A percentile compares a stretch with the other conserved stretches of the same genome.
Conservation (phyloP, 2,329 filamentous ascomycete genomes). For the Sporothrix brunneoviolacea region DNA sequence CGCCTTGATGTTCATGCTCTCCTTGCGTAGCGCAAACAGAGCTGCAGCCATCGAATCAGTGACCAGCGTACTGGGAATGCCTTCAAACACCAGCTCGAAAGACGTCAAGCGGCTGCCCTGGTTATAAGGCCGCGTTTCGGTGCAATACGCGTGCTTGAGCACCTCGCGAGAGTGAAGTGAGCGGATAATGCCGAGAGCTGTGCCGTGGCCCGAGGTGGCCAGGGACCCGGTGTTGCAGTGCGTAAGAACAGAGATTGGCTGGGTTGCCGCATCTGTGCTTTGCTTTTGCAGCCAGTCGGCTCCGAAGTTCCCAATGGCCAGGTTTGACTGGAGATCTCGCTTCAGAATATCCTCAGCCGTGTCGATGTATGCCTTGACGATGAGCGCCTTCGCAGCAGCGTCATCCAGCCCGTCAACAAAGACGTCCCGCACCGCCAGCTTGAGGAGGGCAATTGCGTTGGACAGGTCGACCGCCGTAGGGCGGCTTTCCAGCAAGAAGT, state of each 20-base stretch:
- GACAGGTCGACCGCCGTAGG: slow-evolving; percentile 93
- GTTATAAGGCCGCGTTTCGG: slow-evolving; percentile 95
- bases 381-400: slow-evolving; percentile 40
- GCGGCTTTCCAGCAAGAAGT: slow-evolving; percentile 81
- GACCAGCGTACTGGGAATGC: slow-evolving; percentile 83
- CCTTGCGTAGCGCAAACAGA: slow-evolving; percentile 60
- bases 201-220: slow-evolving; percentile 95
- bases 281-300: slow-evolving; percentile 73
- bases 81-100: slow-evolving; percentile 91
- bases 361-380: slow-evolving; percentile 65
- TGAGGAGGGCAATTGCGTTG: slow-evolving; percentile 80
- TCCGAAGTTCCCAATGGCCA: slow-evolving; percentile 74
- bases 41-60: slow-evolving; percentile 96
- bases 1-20: slow-evolving; percentile 64
- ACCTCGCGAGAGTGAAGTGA: slow-evolving; percentile 61
- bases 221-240: slow-evolving; percentile 98
- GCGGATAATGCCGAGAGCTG: slow-evolving; percentile 87
- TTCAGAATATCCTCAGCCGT: slow-evolving; percentile 81
- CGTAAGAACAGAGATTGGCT: slow-evolving; percentile 73
- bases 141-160: slow-evolving; percentile 84
- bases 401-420: slow-evolving; percentile 33
- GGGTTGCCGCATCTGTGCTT: slow-evolving; percentile 33
- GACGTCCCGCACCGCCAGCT: slow-evolving; percentile 49
- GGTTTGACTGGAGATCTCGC: slow-evolving; percentile 82
- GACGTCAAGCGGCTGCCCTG: slow-evolving; percentile 92